phyloP scores from a whole-genome alignment of 2,329 filamentous ascomycete species.

The Aspergillus sp. region DNA sequence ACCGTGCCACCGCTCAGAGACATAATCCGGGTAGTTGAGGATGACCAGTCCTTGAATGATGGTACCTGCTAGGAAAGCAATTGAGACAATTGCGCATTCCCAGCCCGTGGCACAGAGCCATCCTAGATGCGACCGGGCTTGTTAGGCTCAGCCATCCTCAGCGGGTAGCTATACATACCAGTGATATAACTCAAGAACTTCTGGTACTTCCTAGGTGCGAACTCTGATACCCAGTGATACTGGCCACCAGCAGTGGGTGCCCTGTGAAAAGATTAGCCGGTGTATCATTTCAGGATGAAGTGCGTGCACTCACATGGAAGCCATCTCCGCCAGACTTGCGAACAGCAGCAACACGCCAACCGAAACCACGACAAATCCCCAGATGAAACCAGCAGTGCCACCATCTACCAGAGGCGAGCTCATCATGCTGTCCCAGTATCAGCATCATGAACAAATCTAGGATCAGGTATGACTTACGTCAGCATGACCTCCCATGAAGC shows the following conservation, averaged over 20 bases:
- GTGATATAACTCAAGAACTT: constrained; percentile 41
- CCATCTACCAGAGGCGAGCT: neutral
- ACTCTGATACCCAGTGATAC: constrained; percentile 45
- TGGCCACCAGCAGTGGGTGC: constrained; percentile 43
- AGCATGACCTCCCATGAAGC: neutral
- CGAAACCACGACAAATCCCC: neutral
- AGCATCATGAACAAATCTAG: too few relatives aligned
- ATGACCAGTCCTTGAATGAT: constrained; percentile 39
- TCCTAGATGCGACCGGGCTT: constrained; percentile 21
- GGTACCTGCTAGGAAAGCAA: constrained; percentile 36
- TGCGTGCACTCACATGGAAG: constrained; percentile 1
- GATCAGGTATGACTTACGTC: too few relatives aligned
- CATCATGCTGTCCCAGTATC: neutral
- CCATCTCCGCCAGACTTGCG: neutral
- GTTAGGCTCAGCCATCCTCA: neutral
- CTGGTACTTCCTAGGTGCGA: constrained; percentile 33
- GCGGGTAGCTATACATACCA: constrained; percentile 20
- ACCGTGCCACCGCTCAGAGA: constrained; percentile 40
- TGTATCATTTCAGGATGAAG: neutral
- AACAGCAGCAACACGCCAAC: neutral
- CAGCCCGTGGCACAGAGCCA: constrained; percentile 43
- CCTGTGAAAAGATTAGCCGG: constrained; percentile 12
- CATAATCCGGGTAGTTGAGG: constrained; percentile 30
- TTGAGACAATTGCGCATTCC: constrained; percentile 37
- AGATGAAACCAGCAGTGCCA: neutral